These are phyloP conservation scores for Pichia sp. DNA, from an alignment of 1,139 yeast genomes.

Conservation along the genomic window DNA sequence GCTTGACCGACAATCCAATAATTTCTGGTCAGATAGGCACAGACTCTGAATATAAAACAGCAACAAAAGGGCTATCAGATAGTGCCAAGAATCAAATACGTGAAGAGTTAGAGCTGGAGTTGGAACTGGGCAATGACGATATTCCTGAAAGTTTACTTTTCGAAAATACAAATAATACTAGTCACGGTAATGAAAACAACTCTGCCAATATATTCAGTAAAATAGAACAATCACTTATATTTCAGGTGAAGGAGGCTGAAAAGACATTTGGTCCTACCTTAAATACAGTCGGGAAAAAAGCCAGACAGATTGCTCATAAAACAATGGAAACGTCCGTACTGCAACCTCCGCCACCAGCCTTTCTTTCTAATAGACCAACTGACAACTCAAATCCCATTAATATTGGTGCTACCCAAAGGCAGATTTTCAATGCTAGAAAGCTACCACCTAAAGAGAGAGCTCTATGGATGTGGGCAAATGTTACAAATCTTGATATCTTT, in stretches of 20 bases:
- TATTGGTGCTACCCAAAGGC: slow-evolving; percentile 1
- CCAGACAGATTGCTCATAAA: slow-evolving; percentile 28
- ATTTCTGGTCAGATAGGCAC: not conserved
- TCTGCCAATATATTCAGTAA: slow-evolving; percentile 4
- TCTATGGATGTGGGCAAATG: slow-evolving; percentile 93
- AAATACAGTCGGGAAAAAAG: slow-evolving; percentile 25
- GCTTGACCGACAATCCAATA: not conserved
- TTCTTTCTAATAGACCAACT: slow-evolving; percentile 12
- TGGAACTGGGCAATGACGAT: slow-evolving; percentile 17
- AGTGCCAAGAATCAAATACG: slow-evolving; percentile 24
- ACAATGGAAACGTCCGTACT: slow-evolving; percentile 27
- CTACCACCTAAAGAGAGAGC: slow-evolving; percentile 68
- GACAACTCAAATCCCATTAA: not conserved
- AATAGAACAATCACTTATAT: slow-evolving; percentile 20
- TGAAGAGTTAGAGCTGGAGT: slow-evolving; percentile 20
- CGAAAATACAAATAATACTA: slow-evolving; percentile 15
- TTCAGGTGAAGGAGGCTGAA: slow-evolving; percentile 21
- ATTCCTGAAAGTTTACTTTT: slow-evolving; percentile 31
- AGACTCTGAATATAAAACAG: not conserved
- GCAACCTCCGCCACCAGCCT: slow-evolving; percentile 17
- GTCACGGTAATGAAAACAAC: not conserved
- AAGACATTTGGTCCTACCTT: slow-evolving; percentile 19
- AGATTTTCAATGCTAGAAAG: slow-evolving; percentile 16
- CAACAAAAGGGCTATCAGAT: slow-evolving; percentile 13
- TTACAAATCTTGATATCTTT: slow-evolving; percentile 83